Base-by-base conservation (phyloP, 495 filamentous ascomycete genomes). In the Lasiosphaeris hirsuta region DNA sequence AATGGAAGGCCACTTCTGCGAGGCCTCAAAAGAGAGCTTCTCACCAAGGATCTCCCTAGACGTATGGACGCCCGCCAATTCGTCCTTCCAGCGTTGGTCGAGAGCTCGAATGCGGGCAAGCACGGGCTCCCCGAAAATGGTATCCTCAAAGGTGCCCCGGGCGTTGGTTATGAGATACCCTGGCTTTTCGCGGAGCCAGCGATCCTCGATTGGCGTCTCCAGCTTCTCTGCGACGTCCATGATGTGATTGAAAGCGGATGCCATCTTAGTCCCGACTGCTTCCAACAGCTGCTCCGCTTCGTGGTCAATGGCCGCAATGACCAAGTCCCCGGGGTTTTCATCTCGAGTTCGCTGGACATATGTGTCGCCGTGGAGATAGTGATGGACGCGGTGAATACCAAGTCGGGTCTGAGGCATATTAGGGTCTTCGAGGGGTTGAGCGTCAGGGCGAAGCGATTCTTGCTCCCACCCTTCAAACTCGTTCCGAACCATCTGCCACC, bases 301-400 rank as follows among this genome's bases (percentile, higher is more conserved):
- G n/a, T 10, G 14, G 30, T 45, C 42, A 18, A 56, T 11, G 14
- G 18, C 40, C 8, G 53, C 42, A 33, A 56, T 38, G 13, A 48
- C 41, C 3, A 17, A 10, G 14, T 56, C 53, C 2, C 41, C 33
- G 8, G 41, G 53, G 34, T 56, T 46, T 15, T 56, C 53, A 42
- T 56, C 53, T 1, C 53, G 53, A 3, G 53, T 56, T 4, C 53
- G 41, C 43, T 56, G 53, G 1, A 47, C 53, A 15, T 13, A 37
- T 33, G 40, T 46, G 53, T 56, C 53, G 9, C 36, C 34, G n/a
- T 36, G 42, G 19, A 56, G 53, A 17, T 56, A 56, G 30, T 56
- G 38, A 3, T 56, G 14, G 0, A 37, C 34, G 33, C 53, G 53
- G 10, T 39, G 41, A 35, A 56, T 56, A 14, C 23, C 53, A 10